Conservation (phyloP, 1,284 basidiomycete genomes). For the Hortiboletus rubellus region DNA sequence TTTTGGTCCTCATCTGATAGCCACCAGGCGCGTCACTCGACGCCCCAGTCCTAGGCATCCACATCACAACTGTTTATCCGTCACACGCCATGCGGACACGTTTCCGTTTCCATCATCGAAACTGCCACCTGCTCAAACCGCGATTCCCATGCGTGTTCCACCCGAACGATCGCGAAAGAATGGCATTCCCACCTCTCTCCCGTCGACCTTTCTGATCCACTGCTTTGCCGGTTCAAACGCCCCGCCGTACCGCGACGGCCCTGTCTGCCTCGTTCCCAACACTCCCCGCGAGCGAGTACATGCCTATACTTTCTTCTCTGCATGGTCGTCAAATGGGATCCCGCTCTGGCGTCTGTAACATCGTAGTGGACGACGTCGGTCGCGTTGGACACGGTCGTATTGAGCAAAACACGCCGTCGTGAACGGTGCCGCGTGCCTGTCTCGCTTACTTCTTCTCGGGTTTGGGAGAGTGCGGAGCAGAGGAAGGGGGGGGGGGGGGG, state of each 20-base stretch:
- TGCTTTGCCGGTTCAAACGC: slow-evolving; percentile 9
- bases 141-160: slow-evolving; percentile 4
- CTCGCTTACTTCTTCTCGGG: not conserved
- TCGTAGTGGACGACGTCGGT: slow-evolving; percentile 45
- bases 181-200: slow-evolving; percentile 16
- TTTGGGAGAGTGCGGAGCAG: not conserved
- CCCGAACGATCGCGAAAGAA: not conserved
- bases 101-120: slow-evolving; percentile 28
- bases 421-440: slow-evolving; percentile 18
- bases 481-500: no score
- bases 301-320: slow-evolving; percentile 29
- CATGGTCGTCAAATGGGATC: slow-evolving; percentile 39
- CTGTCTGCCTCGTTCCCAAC: slow-evolving; percentile 38
- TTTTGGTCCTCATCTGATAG: slow-evolving; percentile 11
- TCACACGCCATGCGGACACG: slow-evolving; percentile 21
- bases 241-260: slow-evolving; percentile 8
- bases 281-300: slow-evolving; percentile 38
- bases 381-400: slow-evolving; percentile 41
- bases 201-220: slow-evolving; percentile 24
- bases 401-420: slow-evolving; percentile 39
- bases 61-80: not conserved
- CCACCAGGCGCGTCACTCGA: slow-evolving; percentile 6
- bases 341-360: slow-evolving; percentile 45
- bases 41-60: not conserved
- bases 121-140: slow-evolving; percentile 24